Conservation (phyloP, 768 basidiomycete genomes). For the Tricholoma flavovirens region DNA sequence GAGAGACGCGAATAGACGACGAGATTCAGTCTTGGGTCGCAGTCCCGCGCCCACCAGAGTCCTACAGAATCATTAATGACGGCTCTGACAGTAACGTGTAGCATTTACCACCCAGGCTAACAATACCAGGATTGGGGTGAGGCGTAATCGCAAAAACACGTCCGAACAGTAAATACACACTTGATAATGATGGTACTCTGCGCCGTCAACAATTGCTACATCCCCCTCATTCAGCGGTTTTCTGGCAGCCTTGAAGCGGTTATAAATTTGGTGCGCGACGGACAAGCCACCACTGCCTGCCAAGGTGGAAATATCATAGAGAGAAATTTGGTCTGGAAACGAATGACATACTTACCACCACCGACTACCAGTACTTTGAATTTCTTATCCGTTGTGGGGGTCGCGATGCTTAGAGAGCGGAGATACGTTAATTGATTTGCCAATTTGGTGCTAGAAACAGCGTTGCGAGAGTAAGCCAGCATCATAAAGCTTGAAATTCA, state of each 20-base stretch:
- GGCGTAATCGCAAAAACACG: not conserved
- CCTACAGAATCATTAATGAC: slow-evolving; percentile 37
- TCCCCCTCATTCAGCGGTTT: slow-evolving; percentile 67
- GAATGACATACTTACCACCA: slow-evolving; percentile 54
- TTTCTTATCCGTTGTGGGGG: slow-evolving; percentile 35
- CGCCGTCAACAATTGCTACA: slow-evolving; percentile 80
- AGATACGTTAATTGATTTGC: not conserved
- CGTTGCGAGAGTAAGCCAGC: slow-evolving; percentile 9
- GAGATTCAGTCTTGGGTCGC: slow-evolving; percentile 60
- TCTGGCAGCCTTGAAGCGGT: slow-evolving; percentile 68
- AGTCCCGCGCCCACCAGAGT: slow-evolving; percentile 92
- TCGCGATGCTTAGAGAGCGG: slow-evolving; percentile 27
- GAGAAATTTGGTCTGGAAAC: not conserved
- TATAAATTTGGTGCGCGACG: slow-evolving; percentile 83
- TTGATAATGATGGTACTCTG: slow-evolving; percentile 83
- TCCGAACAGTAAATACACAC: slow-evolving; percentile 27
- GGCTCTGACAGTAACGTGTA: not conserved
- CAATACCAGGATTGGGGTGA: slow-evolving; percentile 4
- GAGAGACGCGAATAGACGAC: slow-evolving; percentile 58
- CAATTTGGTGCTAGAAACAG: slow-evolving; percentile 3
- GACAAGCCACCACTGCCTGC: slow-evolving; percentile 77
- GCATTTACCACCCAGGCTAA: slow-evolving; percentile 81
- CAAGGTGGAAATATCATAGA: not conserved
- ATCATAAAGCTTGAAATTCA: slow-evolving; percentile 3
- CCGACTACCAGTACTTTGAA: slow-evolving; percentile 86